Conservation (phyloP, 2,329 filamentous ascomycete genomes). For the Calonectria honghensis region DNA sequence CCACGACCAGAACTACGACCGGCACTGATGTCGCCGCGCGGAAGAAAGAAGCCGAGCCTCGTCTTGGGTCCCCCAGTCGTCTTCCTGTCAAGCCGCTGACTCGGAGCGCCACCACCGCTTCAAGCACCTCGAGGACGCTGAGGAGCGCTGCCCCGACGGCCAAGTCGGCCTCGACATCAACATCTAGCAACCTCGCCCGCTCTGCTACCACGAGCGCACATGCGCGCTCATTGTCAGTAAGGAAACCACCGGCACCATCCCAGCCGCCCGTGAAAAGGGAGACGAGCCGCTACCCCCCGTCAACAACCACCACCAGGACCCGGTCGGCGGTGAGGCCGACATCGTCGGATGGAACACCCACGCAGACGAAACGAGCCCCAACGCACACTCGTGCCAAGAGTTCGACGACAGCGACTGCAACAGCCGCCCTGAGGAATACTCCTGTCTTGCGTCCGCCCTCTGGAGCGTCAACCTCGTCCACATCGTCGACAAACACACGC, state of each 20-base stretch:
- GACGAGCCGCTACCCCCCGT: conserved; percentile 59
- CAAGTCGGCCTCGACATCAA: neutral
- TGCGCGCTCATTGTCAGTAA: conserved; percentile 46
- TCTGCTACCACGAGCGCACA: conserved; percentile 30
- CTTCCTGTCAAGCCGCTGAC: conserved; percentile 68
- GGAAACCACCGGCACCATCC: conserved; percentile 44
- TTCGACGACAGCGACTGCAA: conserved; percentile 53
- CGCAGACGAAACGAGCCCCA: conserved; percentile 47
- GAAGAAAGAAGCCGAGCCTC: conserved; percentile 51
- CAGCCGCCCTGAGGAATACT: conserved; percentile 47
- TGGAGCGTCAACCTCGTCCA: conserved; percentile 49
- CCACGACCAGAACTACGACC: conserved; percentile 49
- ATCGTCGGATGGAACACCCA: conserved; percentile 54
- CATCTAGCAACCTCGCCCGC: conserved; percentile 41
- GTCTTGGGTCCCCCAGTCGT: conserved; percentile 69
- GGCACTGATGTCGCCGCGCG: conserved; percentile 41
- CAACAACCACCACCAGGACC: conserved; percentile 58
- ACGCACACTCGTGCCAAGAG: conserved; percentile 59
- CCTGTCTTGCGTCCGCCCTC: conserved; percentile 58
- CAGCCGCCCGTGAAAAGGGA: conserved; percentile 49
- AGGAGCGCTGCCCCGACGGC: conserved; percentile 45
- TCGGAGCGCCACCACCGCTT: conserved; percentile 58
- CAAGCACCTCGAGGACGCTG: conserved; percentile 47
- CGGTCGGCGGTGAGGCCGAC: conserved; percentile 55
- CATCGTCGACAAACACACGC: conserved; percentile 46